Conservation (phyloP, 2,329 filamentous ascomycete species). For the Exophiala xenobiotica region DNA sequence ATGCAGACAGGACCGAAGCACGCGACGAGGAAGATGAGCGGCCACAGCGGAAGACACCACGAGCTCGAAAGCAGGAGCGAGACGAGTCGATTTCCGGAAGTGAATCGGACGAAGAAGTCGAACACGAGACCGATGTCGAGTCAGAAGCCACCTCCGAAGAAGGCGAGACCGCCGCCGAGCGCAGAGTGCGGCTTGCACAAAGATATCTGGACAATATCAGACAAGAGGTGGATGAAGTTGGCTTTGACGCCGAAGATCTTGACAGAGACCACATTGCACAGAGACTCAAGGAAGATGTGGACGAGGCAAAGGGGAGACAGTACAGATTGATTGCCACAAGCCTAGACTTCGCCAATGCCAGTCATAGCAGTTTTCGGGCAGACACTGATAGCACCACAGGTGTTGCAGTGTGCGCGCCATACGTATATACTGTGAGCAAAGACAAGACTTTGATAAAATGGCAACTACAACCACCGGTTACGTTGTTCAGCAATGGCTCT, state of each 20-base stretch:
- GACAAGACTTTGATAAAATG: slow-evolving; percentile 85
- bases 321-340: slow-evolving; percentile 77
- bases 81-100: slow-evolving; percentile 87
- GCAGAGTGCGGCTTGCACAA: slow-evolving; percentile 81
- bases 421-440: slow-evolving; percentile 84
- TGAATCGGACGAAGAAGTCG: slow-evolving; percentile 68
- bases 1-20: slow-evolving; percentile 42
- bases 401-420: slow-evolving; percentile 74
- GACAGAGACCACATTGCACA: slow-evolving; percentile 91
- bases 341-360: slow-evolving; percentile 67
- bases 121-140: slow-evolving; percentile 61
- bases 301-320: slow-evolving; percentile 85
- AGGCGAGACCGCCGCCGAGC: slow-evolving; percentile 83
- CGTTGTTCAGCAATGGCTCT: slow-evolving; percentile 7
- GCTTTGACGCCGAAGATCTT: slow-evolving; percentile 91
- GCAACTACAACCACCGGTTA: slow-evolving; percentile 64
- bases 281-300: slow-evolving; percentile 83
- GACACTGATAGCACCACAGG: slow-evolving; percentile 77
- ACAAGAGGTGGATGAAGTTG: slow-evolving; percentile 75
- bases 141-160: slow-evolving; percentile 54
- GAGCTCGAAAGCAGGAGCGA: slow-evolving; percentile 43
- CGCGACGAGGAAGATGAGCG: slow-evolving; percentile 40
- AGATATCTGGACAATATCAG: slow-evolving; percentile 89
- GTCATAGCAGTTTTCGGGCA: slow-evolving; percentile 71
- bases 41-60: slow-evolving; percentile 45